Percentiles rank a stretch among this genome's conserved stretches.
Conservation (phyloP, 352 stramenopile genomes). For the Globisporangium viniferum region DNA sequence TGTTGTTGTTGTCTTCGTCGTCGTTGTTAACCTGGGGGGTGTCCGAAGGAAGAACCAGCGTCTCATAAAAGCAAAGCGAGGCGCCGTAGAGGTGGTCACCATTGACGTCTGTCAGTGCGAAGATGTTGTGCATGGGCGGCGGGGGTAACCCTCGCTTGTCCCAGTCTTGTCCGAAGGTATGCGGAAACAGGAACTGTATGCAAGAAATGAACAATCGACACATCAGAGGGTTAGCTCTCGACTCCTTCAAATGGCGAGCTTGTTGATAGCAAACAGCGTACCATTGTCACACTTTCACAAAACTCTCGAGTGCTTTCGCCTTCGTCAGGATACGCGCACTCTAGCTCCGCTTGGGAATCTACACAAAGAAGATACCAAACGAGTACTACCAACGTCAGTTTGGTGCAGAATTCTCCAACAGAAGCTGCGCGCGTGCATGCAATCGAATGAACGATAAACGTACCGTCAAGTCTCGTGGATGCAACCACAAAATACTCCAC, state of each 20-base stretch:
- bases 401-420: not conserved
- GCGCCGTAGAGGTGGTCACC: conserved; percentile 47
- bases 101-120: conserved; percentile 40
- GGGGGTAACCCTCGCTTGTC: conserved; percentile 26
- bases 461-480: conserved; percentile 26
- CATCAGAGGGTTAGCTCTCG: not conserved
- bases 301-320: conserved; percentile 33
- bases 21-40: not conserved
- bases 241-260: not conserved
- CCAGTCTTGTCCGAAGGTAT: conserved; percentile 33
- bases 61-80: conserved; percentile 51
- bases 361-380: not conserved
- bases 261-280: conserved; percentile 3
- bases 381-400: not conserved
- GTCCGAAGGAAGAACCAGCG: not conserved
- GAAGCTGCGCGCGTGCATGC: no score
- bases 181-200: conserved; percentile 47
- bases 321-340: conserved; percentile 36
- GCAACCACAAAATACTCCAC: conserved; percentile 49
- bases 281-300: conserved; percentile 47
- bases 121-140: conserved; percentile 45
- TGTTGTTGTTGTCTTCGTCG: conserved; percentile 6
- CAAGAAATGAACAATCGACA: not conserved
- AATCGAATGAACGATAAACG: not conserved
- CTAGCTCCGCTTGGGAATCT: conserved; percentile 26